Base-by-base conservation (phyloP, 2,329 filamentous ascomycete genomes). In the Neophaeococcomyces mojaviensis region DNA sequence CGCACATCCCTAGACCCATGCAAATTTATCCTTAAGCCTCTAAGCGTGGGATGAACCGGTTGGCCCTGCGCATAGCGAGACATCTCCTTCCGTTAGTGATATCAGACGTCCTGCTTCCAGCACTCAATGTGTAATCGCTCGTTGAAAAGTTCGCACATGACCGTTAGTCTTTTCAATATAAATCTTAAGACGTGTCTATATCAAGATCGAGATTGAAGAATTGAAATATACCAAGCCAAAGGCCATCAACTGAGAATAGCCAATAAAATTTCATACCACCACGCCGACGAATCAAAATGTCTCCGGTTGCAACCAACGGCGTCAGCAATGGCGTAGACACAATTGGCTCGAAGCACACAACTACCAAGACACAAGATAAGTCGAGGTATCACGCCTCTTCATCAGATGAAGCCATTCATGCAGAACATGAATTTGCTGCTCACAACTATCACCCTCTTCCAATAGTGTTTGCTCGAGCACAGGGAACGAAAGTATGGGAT, bases 371-470 rank as follows among this genome's bases (percentile, higher is more conserved):
- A 41, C 57, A 61, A 46, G 51, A 61, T 40, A 61, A 68, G 28
- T 66, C 73, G 30, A 67, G 63, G 49, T 80, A 79, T 71, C 92
- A 96, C 70, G 77, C 88, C 46, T 65, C 85, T 16, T 88, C 90
- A 20, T 89, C 88, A 35, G 71, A 81, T 48, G 74, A 77, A 58
- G 90, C 92, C 58, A 94, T 96, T 64, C 71, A 81, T 44, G 72
- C 81, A 44, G 92, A 98, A 71, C 75, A 86, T 61, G 74, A 86
- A 63, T 90, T 79, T 66, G 92, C 92, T 40, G 92, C 92, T 39
- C 92, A 98, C 79, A 98, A 98, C 75, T 98, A 98, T 76, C 89
- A 97, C 68, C 92, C 92, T 13, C 79, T 98, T 2, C 92, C 92
- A 33, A 82, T 98, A 49, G 92, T 95, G 62, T 96, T 97, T 67